Percentiles rank a stretch among this genome's conserved stretches.
Conservation (phyloP, 345 rosid genomes). For the Rhodamnia argentea region DNA sequence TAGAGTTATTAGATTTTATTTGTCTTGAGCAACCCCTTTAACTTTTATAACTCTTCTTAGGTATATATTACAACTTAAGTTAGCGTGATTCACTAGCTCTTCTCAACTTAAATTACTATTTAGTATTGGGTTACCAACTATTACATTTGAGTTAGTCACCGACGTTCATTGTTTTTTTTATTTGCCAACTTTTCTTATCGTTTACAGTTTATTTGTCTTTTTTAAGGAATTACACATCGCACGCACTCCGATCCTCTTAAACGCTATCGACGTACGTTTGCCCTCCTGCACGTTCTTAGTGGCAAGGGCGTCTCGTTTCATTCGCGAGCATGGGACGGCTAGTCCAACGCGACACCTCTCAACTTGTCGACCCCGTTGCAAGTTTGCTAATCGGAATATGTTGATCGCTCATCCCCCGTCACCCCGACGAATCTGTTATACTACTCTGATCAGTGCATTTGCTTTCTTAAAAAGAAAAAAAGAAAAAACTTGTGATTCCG, state of each 20-base stretch:
- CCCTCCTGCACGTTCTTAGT: accelerated
- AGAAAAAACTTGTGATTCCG: background rate
- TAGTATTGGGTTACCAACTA: background rate
- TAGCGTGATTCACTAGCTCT: background rate
- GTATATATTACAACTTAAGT: background rate
- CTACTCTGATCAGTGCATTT: background rate
- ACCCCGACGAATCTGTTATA: background rate
- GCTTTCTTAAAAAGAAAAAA: background rate
- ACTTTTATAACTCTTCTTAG: background rate
- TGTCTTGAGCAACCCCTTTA: background rate
- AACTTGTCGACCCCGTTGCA: background rate
- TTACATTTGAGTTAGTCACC: background rate
- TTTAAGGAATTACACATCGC: background rate
- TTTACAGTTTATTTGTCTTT: background rate
- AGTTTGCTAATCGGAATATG: background rate
- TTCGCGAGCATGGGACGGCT: accelerated
- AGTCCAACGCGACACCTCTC: background rate
- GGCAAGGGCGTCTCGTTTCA: background rate
- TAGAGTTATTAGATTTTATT: background rate
- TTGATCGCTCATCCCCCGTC: background rate
- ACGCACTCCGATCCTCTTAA: background rate
- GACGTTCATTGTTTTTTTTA: background rate
- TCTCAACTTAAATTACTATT: background rate
- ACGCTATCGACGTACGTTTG: background rate
- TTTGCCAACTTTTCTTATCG: background rate